Conservation (phyloP, 352 stramenopile genomes). For the Saprolegnia diclina region DNA sequence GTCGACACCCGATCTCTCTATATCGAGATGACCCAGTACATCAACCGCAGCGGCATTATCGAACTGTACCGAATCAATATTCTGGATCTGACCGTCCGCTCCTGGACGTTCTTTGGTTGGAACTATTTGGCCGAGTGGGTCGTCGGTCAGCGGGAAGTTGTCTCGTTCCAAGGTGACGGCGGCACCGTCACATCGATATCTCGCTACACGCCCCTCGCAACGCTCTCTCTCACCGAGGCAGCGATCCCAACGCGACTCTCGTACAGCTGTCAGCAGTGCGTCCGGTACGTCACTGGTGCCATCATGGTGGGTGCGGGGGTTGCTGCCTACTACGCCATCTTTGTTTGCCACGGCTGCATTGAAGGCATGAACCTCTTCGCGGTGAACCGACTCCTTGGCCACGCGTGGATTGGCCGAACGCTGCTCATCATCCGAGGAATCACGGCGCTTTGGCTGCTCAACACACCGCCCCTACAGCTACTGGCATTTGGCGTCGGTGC, state of each 20-base stretch:
- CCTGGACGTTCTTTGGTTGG: conserved; percentile 22
- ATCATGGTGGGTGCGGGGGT: neutral
- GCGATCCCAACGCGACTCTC: neutral
- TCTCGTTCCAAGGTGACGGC: conserved; percentile 21
- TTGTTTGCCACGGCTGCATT: neutral
- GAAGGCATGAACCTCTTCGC: conserved; percentile 14
- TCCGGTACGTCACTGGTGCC: conserved; percentile 4
- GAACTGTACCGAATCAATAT: neutral
- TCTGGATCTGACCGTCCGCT: neutral
- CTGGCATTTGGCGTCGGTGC: neutral
- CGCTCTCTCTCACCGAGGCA: neutral
- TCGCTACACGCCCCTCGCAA: neutral
- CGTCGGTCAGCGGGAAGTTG: conserved; percentile 10
- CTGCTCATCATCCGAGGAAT: conserved; percentile 10
- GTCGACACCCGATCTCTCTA: neutral
- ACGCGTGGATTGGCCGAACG: conserved; percentile 8
- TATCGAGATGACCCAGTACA: neutral
- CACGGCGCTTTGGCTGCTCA: neutral
- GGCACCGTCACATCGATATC: conserved; percentile 7
- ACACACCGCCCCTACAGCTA: conserved; percentile 3
- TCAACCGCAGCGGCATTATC: neutral
- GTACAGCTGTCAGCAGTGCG: neutral
- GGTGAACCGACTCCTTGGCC: neutral
- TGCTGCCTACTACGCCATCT: neutral
- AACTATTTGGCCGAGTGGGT: conserved; percentile 11